Evolutionary conservation across 2,329 filamentous ascomycete species (phyloP).

Genomic region (Cercospora nicotianae): DNA sequence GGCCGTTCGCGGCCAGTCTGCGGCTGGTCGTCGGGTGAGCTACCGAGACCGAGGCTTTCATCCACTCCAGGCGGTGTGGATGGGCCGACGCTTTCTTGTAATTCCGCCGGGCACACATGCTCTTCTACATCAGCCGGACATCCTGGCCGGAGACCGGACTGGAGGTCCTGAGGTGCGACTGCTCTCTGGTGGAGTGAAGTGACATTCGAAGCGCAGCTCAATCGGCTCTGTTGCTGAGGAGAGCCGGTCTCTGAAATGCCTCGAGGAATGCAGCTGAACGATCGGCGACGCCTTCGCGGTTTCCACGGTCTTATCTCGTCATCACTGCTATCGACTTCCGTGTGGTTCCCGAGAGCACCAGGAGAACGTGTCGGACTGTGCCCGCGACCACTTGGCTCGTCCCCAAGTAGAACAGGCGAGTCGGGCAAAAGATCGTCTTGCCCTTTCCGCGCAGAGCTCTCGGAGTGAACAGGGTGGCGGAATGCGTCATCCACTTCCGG

Average conservation of each 20-base stretch:
- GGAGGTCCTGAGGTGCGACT: not conserved
- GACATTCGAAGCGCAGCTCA: not conserved
- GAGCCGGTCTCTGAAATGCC: not conserved
- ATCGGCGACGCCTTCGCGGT: not conserved
- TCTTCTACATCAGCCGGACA: not conserved
- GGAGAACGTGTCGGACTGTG: conserved; percentile 1
- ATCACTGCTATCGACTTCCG: not conserved
- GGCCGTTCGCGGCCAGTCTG: not conserved
- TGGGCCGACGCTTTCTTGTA: not conserved
- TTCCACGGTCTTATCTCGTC: not conserved
- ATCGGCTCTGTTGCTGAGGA: not conserved
- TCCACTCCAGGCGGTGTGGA: not conserved
- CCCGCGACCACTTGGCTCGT: not conserved
- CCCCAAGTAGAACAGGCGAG: not conserved
- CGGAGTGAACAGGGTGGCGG: not conserved
- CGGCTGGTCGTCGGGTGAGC: not conserved
- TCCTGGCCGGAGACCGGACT: not conserved
- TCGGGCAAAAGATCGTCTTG: not conserved
- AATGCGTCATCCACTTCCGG: not conserved
- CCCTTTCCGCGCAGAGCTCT: not conserved
- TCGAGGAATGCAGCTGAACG: not conserved
- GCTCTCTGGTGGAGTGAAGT: not conserved
- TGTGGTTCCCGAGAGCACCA: not conserved
- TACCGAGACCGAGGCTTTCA: not conserved
- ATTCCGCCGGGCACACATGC: not conserved